phyloP scores from a whole-genome alignment of 202 grass and related monocot genomes.

The Elaeis oleifera region DNA sequence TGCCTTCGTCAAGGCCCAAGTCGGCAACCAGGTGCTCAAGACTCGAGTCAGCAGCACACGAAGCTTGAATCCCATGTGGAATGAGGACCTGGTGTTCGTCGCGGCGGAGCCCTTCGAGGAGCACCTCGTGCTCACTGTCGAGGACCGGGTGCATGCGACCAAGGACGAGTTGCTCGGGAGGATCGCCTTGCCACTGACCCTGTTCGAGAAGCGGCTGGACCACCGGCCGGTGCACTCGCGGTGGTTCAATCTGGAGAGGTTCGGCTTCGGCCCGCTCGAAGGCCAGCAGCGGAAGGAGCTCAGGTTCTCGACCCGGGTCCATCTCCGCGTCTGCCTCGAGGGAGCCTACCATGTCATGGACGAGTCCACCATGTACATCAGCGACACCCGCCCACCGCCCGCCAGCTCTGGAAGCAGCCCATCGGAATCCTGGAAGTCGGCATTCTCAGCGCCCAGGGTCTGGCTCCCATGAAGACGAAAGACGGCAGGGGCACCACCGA shows the following conservation, averaged over 20 bases:
- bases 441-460: constrained; percentile 49
- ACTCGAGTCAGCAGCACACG: constrained; percentile 36
- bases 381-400: constrained; percentile 49
- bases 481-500: constrained; percentile 36
- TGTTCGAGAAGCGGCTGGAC: constrained; percentile 60
- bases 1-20: constrained; percentile 56
- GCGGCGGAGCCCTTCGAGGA: constrained; percentile 71
- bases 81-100: constrained; percentile 71
- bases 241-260: constrained; percentile 68
- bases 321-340: constrained; percentile 61
- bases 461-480: constrained; percentile 43
- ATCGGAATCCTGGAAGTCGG: constrained; percentile 64
- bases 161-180: constrained; percentile 59
- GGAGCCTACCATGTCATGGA: constrained; percentile 79
- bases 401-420: constrained; percentile 56
- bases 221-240: constrained; percentile 29
- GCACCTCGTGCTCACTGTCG: constrained; percentile 52
- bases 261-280: constrained; percentile 19
- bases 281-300: constrained; percentile 22
- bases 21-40: constrained; percentile 48
- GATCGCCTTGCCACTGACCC: constrained; percentile 34
- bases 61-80: constrained; percentile 37
- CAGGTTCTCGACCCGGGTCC: constrained; percentile 36
- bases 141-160: constrained; percentile 27
- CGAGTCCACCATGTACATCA: constrained; percentile 60